Base-by-base conservation (phyloP, 306 rosid genomes). In the Herpetospermum pedunculosum region DNA sequence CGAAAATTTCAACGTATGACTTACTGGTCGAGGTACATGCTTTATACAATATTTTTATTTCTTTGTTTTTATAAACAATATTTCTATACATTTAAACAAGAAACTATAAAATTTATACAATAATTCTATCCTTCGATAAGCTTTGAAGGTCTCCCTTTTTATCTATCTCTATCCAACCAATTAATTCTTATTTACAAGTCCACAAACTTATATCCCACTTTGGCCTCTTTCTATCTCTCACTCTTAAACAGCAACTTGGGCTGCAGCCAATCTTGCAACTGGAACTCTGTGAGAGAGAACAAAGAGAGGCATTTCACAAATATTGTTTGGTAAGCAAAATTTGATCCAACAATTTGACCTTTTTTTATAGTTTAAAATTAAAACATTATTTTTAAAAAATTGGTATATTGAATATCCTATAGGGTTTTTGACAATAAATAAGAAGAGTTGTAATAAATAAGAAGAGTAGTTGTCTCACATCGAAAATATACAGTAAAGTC, bases 231-330 rank as follows among this genome's bases (percentile, higher is more conserved):
- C 54, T 7, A 48, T 44, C 34, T 53, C 3, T 11, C 2, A 8
- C 1, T 43, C 26, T 82, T 79, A 79, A 23, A 78, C 88, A 10
- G 86, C 92, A 77, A 85, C 92, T 84, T 94, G 96, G 68, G 99
- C 99, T 71, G 99, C 99, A 11, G 99, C 96, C 4, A 94, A 90
- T 92, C 99, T 84, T 37, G 99, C 99, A 81, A 94, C 87, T 40
- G 97, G 99, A 73, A 94, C 92, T 89, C 99, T 94, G 94, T 70
- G 21, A 16, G 73, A 55, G 52, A 32, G 4, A 30, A 60, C 3
- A 47, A 8, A n/a, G n/a, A n/a, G n/a, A n/a, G n/a, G n/a, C n/a
- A n/a, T 47, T 47, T 47, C 54, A 46, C 19, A 15, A 46, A 46
- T 46, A 46, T 43, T 43, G 13, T 43, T 46, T 46, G 49, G n/a